A percentile compares a stretch with the other conserved stretches of the same genome.
Conservation (phyloP, 2,329 filamentous ascomycete genomes). For the Chrysosporium keratinophilum region DNA sequence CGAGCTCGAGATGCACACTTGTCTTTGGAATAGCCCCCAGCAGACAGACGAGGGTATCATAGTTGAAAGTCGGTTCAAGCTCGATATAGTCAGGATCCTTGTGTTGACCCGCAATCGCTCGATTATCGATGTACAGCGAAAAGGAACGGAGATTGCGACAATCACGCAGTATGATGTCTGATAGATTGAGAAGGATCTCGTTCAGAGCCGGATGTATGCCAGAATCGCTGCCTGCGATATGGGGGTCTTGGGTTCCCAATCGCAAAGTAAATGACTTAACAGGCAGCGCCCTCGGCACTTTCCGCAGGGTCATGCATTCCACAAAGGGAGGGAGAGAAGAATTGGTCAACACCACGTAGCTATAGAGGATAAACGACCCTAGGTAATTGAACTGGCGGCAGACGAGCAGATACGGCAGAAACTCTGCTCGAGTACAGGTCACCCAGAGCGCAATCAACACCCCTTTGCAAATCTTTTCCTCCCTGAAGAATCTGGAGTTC, state of each 20-base stretch:
- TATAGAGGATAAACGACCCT: neutral
- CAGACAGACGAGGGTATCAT: neutral
- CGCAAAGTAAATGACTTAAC: constrained; percentile 10
- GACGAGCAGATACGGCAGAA: constrained; percentile 6
- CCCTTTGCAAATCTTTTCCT: neutral
- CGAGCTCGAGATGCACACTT: constrained; percentile 13
- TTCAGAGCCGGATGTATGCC: neutral
- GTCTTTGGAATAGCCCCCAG: constrained; percentile 8
- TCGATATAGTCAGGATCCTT: neutral
- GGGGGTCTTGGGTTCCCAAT: neutral
- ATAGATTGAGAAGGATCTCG: neutral
- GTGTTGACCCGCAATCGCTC: neutral
- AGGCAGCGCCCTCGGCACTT: neutral
- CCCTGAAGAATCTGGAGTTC: neutral
- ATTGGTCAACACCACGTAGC: neutral
- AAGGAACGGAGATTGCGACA: neutral
- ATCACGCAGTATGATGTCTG: constrained; percentile 2
- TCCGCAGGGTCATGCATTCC: neutral
- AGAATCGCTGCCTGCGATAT: neutral
- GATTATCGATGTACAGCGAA: neutral
- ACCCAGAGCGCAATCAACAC: neutral
- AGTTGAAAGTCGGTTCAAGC: constrained; percentile 3
- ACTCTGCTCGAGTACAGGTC: neutral
- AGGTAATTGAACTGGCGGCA: neutral
- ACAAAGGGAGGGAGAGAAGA: neutral